Conservation (phyloP, 495 filamentous ascomycete genomes). For the Chaetomidium leptoderma region DNA sequence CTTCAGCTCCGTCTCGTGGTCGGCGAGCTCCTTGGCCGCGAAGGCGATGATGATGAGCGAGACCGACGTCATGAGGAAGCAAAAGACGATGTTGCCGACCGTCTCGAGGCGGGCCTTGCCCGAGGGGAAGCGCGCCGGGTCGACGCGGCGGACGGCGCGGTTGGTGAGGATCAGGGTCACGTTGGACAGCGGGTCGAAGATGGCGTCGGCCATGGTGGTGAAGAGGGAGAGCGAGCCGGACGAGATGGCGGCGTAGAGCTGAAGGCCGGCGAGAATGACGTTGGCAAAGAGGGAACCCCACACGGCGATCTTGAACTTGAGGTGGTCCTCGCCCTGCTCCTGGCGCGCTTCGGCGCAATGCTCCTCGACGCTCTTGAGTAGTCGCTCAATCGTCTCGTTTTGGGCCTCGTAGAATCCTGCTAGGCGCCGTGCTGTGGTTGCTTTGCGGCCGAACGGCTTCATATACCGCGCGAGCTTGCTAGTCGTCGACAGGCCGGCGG, state of each 20-base stretch:
- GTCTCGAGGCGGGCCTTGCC: conserved; percentile 96
- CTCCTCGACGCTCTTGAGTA: conserved; percentile 91
- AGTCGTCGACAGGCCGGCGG: conserved; percentile 35
- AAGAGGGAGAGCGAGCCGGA: conserved; percentile 90
- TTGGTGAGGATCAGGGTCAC: conserved; percentile 81
- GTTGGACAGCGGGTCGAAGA: conserved; percentile 94
- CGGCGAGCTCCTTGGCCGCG: conserved; percentile 63
- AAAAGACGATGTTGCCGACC: conserved; percentile 94
- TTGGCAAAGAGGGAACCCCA: conserved; percentile 88
- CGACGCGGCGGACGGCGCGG: conserved; percentile 82
- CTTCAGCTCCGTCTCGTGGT: conserved; percentile 47
- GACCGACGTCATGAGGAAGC: conserved; percentile 91
- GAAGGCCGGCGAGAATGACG: conserved; percentile 68
- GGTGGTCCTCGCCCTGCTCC: conserved; percentile 70
- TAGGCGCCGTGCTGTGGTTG: conserved; percentile 57
- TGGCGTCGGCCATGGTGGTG: conserved; percentile 94
- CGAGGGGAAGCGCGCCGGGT: conserved; percentile 83
- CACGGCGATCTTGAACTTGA: conserved; percentile 85
- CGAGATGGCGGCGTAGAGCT: conserved; percentile 82
- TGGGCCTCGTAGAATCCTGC: conserved; percentile 85
- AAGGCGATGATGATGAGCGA: conserved; percentile 88
- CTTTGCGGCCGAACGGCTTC: conserved; percentile 33
- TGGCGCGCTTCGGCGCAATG: conserved; percentile 77
- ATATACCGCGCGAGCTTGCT: conserved; percentile 22
- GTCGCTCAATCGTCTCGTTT: conserved; percentile 86